Conservation (phyloP, 768 basidiomycete genomes). For the Cyclocybe cylindracea region DNA sequence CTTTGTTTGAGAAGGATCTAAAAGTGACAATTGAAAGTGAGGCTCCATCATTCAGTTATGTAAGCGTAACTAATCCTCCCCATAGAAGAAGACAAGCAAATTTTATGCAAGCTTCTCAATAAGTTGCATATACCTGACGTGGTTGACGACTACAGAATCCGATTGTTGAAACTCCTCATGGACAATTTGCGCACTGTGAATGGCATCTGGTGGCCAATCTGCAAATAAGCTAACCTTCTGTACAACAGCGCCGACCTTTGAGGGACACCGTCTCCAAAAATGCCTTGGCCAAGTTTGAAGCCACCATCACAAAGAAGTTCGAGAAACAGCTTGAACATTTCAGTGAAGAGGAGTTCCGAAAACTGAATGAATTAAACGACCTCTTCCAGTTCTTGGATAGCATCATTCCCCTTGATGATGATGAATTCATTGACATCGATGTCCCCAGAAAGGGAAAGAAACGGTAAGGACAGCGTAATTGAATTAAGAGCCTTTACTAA, state of each 20-base stretch:
- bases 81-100: slow-evolving; percentile 68
- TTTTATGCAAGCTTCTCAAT: slow-evolving; percentile 61
- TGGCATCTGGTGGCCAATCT: slow-evolving; percentile 1
- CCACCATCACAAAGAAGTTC: slow-evolving; percentile 67
- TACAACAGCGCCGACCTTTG: slow-evolving; percentile 39
- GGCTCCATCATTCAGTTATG: neutral
- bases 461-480: slow-evolving; percentile 26
- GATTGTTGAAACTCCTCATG: slow-evolving; percentile 61
- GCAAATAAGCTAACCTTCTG: neutral
- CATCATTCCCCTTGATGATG: slow-evolving; percentile 68
- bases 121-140: slow-evolving; percentile 71
- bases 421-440: slow-evolving; percentile 44
- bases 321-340: slow-evolving; percentile 70
- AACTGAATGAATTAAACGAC: slow-evolving; percentile 61
- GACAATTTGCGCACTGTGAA: slow-evolving; percentile 58
- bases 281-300: slow-evolving; percentile 72
- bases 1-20: slow-evolving; percentile 41
- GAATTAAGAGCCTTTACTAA: slow-evolving; percentile 1
- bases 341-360: slow-evolving; percentile 68
- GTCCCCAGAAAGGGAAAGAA: slow-evolving; percentile 51
- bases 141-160: slow-evolving; percentile 69
- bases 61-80: neutral
- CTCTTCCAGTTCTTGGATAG: slow-evolving; percentile 74
- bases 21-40: slow-evolving; percentile 25
- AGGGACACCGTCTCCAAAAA: slow-evolving; percentile 63